Base-by-base conservation (phyloP, 2,329 filamentous ascomycete species). In the Hymenoscyphus infarciens region DNA sequence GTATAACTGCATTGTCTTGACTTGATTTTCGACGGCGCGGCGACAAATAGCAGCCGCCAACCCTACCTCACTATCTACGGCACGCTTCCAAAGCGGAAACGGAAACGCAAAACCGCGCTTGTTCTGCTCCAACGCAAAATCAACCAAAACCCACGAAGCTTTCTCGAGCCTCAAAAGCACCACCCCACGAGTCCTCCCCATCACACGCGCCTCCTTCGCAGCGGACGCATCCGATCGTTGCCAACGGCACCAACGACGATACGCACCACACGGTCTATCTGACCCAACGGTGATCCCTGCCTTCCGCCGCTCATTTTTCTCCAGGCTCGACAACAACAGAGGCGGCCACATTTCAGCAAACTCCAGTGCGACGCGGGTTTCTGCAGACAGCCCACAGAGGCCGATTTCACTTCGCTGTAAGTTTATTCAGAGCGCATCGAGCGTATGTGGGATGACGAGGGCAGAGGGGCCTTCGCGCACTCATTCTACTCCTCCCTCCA, bases 321-420 rank as follows among this genome's bases (percentile, higher is more conserved):
- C 19, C 31, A 45, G 55, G 22, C 61, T 57, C 54, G 59, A 62
- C 56, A 53, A 61, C 56, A 56, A 61, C 53, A 59, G 60, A 67
- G 61, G 61, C 65, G 61, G 56, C 60, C 52, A 63, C 13, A 31
- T 60, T 57, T 59, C 38, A 62, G 64, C 59, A 67, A 58, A 11
- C 38, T 56, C 54, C 38, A 61, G 11, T 54, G 55, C 61, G 60
- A 65, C 63, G 63, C 66, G 53, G 68, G 69, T 71, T 72, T 69
- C 67, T 67, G 66, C 63, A 67, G 71, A 72, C 68, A 70, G 69
- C 67, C 57, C 61, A 67, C 67, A 69, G 71, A 73, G 70, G 71
- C 69, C 63, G 71, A 72, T 68, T 25, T 66, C 66, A 72, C 70
- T 72, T 72, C 68, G 69, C 66, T 68, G 71, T 73, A 72, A 42